phyloP scores from a whole-genome alignment of 2,329 filamentous ascomycete species.

The Apiospora kogelbergensis region DNA sequence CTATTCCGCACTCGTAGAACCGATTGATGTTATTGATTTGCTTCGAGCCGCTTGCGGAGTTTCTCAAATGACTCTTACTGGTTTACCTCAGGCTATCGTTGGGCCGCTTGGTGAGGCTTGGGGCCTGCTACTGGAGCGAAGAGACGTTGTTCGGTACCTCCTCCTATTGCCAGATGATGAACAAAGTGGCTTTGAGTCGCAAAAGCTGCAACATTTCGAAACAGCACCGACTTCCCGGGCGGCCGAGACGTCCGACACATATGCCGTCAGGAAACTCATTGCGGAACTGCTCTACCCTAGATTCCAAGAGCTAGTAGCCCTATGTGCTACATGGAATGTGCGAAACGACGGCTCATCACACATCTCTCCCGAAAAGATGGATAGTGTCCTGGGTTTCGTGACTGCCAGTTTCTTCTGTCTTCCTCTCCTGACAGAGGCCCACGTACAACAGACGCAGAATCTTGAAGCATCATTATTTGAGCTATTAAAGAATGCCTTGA shows the following conservation, averaged over 20 bases:
- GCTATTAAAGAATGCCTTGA: slow-evolving; percentile 41
- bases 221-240: slow-evolving; percentile 20
- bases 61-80: slow-evolving; percentile 30
- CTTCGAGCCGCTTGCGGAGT: slow-evolving; percentile 68
- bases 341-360: slow-evolving; percentile 45
- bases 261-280: slow-evolving; percentile 49
- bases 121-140: slow-evolving; percentile 42
- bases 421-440: slow-evolving; percentile 46
- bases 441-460: slow-evolving; percentile 49
- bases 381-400: slow-evolving; percentile 51
- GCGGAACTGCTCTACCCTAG: slow-evolving; percentile 56
- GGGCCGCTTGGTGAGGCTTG: slow-evolving; percentile 50
- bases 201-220: not conserved
- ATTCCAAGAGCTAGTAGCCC: slow-evolving; percentile 46
- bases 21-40: slow-evolving; percentile 66
- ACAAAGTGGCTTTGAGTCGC: not conserved
- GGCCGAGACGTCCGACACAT: slow-evolving; percentile 36
- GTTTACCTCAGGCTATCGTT: slow-evolving; percentile 40
- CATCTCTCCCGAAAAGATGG: slow-evolving; percentile 52
- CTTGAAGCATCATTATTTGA: slow-evolving; percentile 43
- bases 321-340: slow-evolving; percentile 49
- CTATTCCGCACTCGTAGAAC: slow-evolving; percentile 62
- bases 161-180: slow-evolving; percentile 47
- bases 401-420: slow-evolving; percentile 46
- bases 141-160: slow-evolving; percentile 52